Conservation (phyloP, 257 asterid species). For the Capsicum pubescens region DNA sequence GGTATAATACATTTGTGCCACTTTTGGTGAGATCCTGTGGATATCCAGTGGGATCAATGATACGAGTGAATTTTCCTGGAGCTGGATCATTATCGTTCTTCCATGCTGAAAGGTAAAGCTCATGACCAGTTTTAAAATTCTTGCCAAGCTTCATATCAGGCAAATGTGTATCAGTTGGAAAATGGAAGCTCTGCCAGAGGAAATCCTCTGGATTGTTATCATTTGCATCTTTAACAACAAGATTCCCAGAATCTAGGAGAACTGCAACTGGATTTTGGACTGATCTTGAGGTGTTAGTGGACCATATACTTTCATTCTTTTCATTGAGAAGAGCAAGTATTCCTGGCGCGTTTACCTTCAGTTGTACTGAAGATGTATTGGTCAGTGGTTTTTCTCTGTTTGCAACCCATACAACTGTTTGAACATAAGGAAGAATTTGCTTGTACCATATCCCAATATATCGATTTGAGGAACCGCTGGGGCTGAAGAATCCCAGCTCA, state of each 20-base stretch:
- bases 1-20: neutral
- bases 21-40: conserved; percentile 39
- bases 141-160: conserved; percentile 45
- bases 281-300: conserved; percentile 30
- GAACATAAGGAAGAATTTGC: neutral
- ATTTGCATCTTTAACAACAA: conserved; percentile 43
- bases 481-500: conserved; percentile 4
- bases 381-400: conserved; percentile 25
- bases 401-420: conserved; percentile 28
- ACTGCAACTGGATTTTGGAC: conserved; percentile 34
- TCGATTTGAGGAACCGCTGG: neutral
- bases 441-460: conserved; percentile 23
- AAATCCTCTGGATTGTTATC: conserved; percentile 31
- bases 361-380: conserved; percentile 1
- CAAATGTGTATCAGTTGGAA: conserved; percentile 38
- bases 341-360: conserved; percentile 24
- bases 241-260: conserved; percentile 46
- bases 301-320: conserved; percentile 33
- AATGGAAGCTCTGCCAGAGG: conserved; percentile 44
- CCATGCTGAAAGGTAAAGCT: conserved; percentile 44
- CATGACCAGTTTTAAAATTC: conserved; percentile 35
- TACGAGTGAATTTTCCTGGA: conserved; percentile 36
- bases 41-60: conserved; percentile 45
- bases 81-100: conserved; percentile 48
- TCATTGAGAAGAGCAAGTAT: conserved; percentile 24